A percentile compares a stretch with the other conserved stretches of the same genome.
Evolutionary conservation across 2,329 filamentous ascomycete species (phyloP).

Genomic region (Nakataea oryzae): DNA sequence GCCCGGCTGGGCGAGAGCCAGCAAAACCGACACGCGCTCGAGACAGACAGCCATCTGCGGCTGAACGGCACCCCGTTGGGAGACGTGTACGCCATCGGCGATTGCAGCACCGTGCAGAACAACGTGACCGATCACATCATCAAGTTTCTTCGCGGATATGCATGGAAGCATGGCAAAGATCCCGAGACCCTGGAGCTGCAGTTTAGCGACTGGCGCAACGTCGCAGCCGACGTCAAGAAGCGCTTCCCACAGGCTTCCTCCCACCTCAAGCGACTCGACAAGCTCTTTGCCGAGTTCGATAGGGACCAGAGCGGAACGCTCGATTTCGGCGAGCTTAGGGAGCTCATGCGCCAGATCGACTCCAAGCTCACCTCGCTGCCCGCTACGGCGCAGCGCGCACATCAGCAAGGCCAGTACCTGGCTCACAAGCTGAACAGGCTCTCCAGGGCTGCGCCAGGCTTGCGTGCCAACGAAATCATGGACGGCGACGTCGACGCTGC

Average conservation of each 20-base stretch:
- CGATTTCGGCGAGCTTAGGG: constrained; percentile 83
- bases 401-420: constrained; percentile 91
- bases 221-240: constrained; percentile 74
- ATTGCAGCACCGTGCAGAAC: constrained; percentile 95
- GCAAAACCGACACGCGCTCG: constrained; percentile 81
- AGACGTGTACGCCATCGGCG: constrained; percentile 92
- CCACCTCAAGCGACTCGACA: constrained; percentile 82
- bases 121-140: constrained; percentile 89
- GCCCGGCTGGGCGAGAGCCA: constrained; percentile 66
- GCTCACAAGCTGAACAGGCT: constrained; percentile 91
- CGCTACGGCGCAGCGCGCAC: constrained; percentile 89
- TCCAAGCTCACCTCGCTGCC: constrained; percentile 88
- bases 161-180: constrained; percentile 86
- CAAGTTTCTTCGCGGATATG: constrained; percentile 76
- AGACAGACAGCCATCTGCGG: constrained; percentile 89
- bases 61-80: constrained; percentile 81
- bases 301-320: constrained; percentile 87
- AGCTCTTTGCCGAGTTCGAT: constrained; percentile 86
- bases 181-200: constrained; percentile 79
- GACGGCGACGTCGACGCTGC: constrained; percentile 89
- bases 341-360: constrained; percentile 87
- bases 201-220: constrained; percentile 78
- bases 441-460: constrained; percentile 63
- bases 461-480: constrained; percentile 68
- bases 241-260: constrained; percentile 84